Conservation (phyloP, 192 early-diverging fungal species). For the Backusella mclennaniae region DNA sequence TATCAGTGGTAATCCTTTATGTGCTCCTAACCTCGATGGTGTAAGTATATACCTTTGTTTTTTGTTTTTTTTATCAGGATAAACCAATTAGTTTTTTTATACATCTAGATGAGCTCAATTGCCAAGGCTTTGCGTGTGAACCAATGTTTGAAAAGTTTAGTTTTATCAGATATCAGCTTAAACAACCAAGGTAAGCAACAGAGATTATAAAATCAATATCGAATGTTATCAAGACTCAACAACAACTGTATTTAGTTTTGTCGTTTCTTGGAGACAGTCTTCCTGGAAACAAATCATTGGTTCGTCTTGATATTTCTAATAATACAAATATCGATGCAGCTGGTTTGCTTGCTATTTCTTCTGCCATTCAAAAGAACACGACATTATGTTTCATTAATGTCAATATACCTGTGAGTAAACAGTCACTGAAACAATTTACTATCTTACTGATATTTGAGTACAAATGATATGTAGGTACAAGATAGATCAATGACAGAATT, state of each 20-base stretch:
- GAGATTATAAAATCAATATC: neutral
- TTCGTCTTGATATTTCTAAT: conserved; percentile 72
- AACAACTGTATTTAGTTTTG: conserved; percentile 53
- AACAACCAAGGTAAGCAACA: conserved; percentile 21
- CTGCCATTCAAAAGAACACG: conserved; percentile 74
- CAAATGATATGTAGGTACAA: conserved; percentile 9
- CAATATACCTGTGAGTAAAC: conserved; percentile 44
- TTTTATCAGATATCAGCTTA: conserved; percentile 18
- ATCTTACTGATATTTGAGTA: neutral
- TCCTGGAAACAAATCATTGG: conserved; percentile 70
- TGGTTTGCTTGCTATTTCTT: conserved; percentile 79
- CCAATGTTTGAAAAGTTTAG: conserved; percentile 42
- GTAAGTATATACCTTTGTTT: conserved; percentile 16
- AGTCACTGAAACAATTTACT: neutral
- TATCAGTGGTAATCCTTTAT: conserved; percentile 39
- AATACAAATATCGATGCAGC: conserved; percentile 80
- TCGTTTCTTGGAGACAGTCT: conserved; percentile 71
- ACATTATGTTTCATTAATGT: conserved; percentile 77
- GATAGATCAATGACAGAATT: conserved; percentile 26
- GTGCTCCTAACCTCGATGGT: conserved; percentile 33
- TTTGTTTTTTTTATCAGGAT: no score
- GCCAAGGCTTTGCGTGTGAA: conserved; percentile 45
- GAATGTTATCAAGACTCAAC: neutral
- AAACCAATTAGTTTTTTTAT: neutral
- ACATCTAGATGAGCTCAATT: conserved; percentile 36